A percentile compares a stretch with the other conserved stretches of the same genome.
phyloP scores from a whole-genome alignment of 2,329 filamentous ascomycete species.

The Fusarium goolgardi region DNA sequence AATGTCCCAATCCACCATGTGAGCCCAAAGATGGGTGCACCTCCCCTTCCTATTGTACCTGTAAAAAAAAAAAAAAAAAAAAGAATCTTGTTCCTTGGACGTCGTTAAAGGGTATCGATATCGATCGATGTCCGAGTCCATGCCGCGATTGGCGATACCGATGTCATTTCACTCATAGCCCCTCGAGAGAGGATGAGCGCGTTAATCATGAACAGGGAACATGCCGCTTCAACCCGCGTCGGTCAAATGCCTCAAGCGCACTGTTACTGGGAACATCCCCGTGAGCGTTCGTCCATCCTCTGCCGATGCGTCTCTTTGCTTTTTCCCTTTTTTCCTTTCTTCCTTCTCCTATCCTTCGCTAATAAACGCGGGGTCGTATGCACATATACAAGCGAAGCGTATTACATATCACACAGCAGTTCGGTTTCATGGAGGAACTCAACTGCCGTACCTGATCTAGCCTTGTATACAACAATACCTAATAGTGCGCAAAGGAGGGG shows the following conservation, averaged over 20 bases:
- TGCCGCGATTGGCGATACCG: slow-evolving; percentile 45
- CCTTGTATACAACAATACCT: neutral
- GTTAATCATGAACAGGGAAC: slow-evolving; percentile 34
- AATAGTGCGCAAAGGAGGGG: neutral
- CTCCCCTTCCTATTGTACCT: neutral
- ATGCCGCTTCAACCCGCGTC: slow-evolving; percentile 40
- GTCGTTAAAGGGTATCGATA: no score
- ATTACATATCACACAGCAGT: neutral
- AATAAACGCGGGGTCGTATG: slow-evolving; percentile 47
- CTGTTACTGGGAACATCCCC: slow-evolving; percentile 34
- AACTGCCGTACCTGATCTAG: slow-evolving; percentile 27
- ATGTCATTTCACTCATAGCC: slow-evolving; percentile 25
- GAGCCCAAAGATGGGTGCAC: slow-evolving; percentile 12
- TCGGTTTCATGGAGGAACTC: slow-evolving; percentile 18
- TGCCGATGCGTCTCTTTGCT: slow-evolving; percentile 19
- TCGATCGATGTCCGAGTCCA: no score
- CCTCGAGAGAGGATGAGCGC: slow-evolving; percentile 15
- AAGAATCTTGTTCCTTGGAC: slow-evolving; percentile 9
- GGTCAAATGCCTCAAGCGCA: slow-evolving; percentile 38
- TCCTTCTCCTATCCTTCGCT: slow-evolving; percentile 30
- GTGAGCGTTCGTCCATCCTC: slow-evolving; percentile 30
- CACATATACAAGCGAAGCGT: neutral
- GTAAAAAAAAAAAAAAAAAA: neutral
- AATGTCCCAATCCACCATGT: slow-evolving; percentile 29
- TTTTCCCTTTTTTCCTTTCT: slow-evolving; percentile 7